Conservation (phyloP, 108 stramenopile genomes). For the Phaeodactylum tricornutum region DNA sequence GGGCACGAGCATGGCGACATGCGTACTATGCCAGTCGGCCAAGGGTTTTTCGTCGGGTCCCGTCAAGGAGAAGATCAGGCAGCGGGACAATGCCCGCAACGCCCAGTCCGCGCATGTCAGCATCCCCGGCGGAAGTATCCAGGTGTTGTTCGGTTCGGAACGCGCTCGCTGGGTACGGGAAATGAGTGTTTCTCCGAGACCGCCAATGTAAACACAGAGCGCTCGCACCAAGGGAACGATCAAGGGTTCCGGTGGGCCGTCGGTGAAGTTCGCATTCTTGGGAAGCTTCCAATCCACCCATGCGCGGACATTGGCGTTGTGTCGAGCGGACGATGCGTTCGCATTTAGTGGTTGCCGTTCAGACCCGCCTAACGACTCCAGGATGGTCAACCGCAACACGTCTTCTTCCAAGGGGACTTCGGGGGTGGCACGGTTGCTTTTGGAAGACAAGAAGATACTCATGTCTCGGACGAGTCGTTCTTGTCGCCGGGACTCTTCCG, state of each 20-base stretch:
- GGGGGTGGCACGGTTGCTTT: not conserved
- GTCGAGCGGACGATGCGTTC: too few species aligned
- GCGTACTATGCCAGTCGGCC: not conserved
- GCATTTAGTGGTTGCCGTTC: too few species aligned
- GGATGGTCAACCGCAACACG: conserved; percentile 22
- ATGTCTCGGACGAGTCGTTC: not conserved
- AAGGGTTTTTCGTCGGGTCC: conserved; percentile 6
- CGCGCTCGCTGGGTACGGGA: not conserved
- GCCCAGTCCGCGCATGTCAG: conserved; percentile 15
- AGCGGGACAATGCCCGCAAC: conserved; percentile 18
- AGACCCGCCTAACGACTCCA: conserved; percentile 25
- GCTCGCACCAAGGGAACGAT: conserved; percentile 34
- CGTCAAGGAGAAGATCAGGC: conserved; percentile 8
- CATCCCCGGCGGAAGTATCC: conserved; percentile 32
- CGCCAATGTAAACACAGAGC: conserved; percentile 29
- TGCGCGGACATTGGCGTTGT: not conserved
- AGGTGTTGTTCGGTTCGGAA: conserved; percentile 6
- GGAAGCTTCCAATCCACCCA: not conserved
- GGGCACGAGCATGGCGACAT: conserved; percentile 14
- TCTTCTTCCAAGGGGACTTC: conserved; percentile 35
- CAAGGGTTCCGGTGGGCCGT: conserved; percentile 1
- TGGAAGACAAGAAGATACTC: not conserved
- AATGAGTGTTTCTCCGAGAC: conserved; percentile 32
- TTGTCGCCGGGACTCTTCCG: not conserved
- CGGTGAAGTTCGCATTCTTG: not conserved